These are phyloP conservation scores for Aureobasidium lini DNA, from an alignment of 2,329 filamentous ascomycete species.

Conservation along the genomic window DNA sequence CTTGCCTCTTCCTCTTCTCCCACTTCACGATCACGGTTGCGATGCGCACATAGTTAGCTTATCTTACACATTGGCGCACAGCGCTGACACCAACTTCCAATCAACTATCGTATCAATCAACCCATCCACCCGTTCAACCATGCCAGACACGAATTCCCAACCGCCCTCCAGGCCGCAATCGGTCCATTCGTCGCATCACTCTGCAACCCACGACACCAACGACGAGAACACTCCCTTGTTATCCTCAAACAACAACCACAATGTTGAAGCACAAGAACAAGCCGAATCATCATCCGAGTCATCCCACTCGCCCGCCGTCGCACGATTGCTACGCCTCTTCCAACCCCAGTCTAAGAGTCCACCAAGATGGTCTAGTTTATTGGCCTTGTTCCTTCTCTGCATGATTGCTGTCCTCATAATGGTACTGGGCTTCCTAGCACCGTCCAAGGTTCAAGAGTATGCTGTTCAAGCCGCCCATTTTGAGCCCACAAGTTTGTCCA, in stretches of 20 bases:
- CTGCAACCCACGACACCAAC: conserved; percentile 26
- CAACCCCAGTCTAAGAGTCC: conserved; percentile 29
- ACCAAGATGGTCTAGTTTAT: conserved; percentile 64
- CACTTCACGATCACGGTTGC: not conserved
- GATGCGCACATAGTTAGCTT: not conserved
- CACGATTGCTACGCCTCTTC: conserved; percentile 30
- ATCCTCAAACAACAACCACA: conserved; percentile 17
- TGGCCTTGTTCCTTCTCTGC: conserved; percentile 63
- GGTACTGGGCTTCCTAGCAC: conserved; percentile 70
- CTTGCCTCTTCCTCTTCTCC: not conserved
- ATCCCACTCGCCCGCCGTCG: conserved; percentile 25
- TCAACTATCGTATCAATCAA: not conserved
- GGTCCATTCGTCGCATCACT: conserved; percentile 23
- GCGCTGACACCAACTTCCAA: not conserved
- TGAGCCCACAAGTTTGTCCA: conserved; percentile 72
- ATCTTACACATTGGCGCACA: not conserved
- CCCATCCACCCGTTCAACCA: not conserved
- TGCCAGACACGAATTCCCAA: not conserved
- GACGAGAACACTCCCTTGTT: conserved; percentile 36
- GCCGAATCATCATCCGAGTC: not conserved
- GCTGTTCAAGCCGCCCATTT: conserved; percentile 75
- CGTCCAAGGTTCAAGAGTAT: conserved; percentile 75
- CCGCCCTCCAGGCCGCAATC: conserved; percentile 32
- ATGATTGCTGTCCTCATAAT: conserved; percentile 61
- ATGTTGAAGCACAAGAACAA: conserved; percentile 14